Evolutionary conservation across 805 yeast species (phyloP), one percentile per base, ranked within the genome.

Genomic region (Schwanniomyces polymorphus): DNA sequence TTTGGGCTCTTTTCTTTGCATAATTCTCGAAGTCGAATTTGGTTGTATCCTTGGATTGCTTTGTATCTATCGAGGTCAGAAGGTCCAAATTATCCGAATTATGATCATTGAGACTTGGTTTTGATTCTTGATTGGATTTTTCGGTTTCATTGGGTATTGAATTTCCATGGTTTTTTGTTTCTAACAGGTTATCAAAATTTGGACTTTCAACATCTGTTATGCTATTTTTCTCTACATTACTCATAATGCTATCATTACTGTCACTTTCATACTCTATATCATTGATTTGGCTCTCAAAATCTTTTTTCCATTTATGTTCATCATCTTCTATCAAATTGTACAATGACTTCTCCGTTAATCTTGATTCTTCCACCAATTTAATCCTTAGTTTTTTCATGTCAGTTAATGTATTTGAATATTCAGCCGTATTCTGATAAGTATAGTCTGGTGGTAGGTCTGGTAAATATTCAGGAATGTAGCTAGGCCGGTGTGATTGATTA

Each of bases 371-470:
- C 2, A 89, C 91, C 43, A 91, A 72, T 56, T 80, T 80, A 46
- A 86, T 80, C 51, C 92, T 75, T 45, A 92, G 75, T 47, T 79
- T 72, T 52, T 85, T 81, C 50, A 91, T 88, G 58, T 89, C 92
- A 1, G 84, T 79, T 12, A 84, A 67, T 17, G 84, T 74, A 21
- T 80, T 72, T 46, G 84, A 76, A 61, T 73, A 91, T 52, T 77
- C 76, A 0, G 96, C 86, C 0, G 97, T 87, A 46, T 84, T 79
- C 64, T 81, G 83, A 62, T 86, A 92, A 0, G 98, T 92, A 65
- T 91, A 95, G 58, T 90, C 96, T 0, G 98, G 97, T 1, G 99
- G 99, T 26, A 92, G 74, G 10, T 82, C 82, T 0, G 99, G 99
- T 55, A 92, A 69, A 84, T 91, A 91, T 5, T 69, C 60, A 0